Evolutionary conservation across 2,329 filamentous ascomycete genomes (phyloP).

Genomic region (Chaetomiaceae sp.): DNA sequence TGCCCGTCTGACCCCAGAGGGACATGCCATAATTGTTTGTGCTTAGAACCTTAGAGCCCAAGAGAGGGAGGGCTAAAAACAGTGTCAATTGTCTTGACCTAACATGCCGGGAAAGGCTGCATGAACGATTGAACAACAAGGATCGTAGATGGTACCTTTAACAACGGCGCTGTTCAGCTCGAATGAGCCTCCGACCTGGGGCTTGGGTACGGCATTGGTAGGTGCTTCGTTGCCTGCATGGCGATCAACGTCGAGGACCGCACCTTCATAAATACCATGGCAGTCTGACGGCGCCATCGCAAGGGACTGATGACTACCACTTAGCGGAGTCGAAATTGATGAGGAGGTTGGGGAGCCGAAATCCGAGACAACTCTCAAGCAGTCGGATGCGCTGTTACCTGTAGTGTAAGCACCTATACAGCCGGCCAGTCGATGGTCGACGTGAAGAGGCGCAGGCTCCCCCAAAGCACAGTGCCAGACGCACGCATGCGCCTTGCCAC

Average conservation of each 20-base stretch:
- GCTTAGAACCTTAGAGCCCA: constrained; percentile 5
- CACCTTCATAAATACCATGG: background rate
- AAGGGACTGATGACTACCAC: no score
- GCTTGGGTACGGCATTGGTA: background rate
- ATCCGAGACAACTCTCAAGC: no score
- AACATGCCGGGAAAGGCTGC: no score
- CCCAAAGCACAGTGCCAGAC: no score
- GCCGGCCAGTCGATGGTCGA: no score
- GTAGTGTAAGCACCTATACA: no score
- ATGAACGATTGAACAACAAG: background rate
- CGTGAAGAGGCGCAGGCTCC: no score
- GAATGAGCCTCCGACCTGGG: background rate
- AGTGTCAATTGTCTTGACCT: no score
- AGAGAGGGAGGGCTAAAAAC: background rate
- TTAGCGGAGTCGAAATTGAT: no score
- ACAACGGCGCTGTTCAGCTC: constrained; percentile 4
- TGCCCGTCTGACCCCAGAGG: constrained; percentile 18
- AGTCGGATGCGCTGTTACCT: no score
- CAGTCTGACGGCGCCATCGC: constrained; percentile 30
- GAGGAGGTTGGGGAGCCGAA: no score
- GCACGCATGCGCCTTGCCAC: no score
- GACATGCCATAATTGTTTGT: constrained; percentile 15
- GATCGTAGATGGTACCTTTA: background rate
- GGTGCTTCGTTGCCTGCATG: constrained; percentile 8
- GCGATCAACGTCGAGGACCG: constrained; percentile 5